Evolutionary conservation across 768 basidiomycete genomes (phyloP).

Genomic region (Exsudoporus frostii): DNA sequence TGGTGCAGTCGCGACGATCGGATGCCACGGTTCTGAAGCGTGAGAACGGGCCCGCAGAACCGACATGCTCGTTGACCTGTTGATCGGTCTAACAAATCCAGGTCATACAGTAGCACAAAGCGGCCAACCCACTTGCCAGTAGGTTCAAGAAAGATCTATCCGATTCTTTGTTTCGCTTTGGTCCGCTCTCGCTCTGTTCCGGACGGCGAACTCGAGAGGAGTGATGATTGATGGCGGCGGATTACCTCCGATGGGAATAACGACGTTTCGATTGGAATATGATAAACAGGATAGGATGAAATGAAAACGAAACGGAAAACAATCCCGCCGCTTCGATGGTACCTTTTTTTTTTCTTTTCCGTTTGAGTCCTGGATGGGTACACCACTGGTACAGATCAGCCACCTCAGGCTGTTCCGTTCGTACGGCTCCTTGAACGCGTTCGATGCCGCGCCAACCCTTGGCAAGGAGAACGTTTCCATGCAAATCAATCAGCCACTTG

Average conservation of each 20-base stretch:
- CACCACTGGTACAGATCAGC: neutral
- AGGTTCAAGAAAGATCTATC: neutral
- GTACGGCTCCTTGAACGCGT: neutral
- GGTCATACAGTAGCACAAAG: neutral
- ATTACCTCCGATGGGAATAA: conserved; percentile 15
- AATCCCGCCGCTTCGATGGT: neutral
- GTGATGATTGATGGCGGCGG: neutral
- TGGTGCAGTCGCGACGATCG: neutral
- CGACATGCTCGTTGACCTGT: neutral
- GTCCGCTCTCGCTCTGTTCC: conserved; percentile 11
- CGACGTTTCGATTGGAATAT: conserved; percentile 6
- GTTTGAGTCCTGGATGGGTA: neutral
- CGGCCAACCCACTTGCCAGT: neutral
- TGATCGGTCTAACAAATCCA: too few species aligned
- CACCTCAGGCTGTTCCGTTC: neutral
- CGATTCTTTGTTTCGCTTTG: conserved; percentile 3
- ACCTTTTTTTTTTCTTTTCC: neutral
- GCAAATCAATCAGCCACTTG: conserved; percentile 16
- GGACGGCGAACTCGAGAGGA: conserved; percentile 4
- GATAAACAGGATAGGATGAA: conserved; percentile 6
- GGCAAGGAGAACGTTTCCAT: conserved; percentile 11
- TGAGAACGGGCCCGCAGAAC: neutral
- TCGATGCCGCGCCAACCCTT: neutral
- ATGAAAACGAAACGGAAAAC: conserved; percentile 3
- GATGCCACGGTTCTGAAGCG: neutral